Evolutionary conservation across 495 filamentous ascomycete species (phyloP).

Genomic region (Neurospora pannonica): DNA sequence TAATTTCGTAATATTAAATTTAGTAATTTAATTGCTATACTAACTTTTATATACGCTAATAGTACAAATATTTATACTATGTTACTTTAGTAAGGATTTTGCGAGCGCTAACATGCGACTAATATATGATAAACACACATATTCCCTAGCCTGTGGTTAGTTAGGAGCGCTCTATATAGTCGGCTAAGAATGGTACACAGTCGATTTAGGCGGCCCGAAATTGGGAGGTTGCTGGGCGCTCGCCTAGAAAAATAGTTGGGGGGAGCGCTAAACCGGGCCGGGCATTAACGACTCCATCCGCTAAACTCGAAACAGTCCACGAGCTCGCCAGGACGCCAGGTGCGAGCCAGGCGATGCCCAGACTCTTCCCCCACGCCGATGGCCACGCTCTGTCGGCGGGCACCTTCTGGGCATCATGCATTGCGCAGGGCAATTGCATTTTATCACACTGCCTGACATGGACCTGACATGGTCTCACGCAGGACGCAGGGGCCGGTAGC

Average conservation of each 20-base stretch:
- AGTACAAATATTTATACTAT: too few species aligned
- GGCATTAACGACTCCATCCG: background rate
- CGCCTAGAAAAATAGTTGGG: background rate
- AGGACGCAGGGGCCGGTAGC: background rate
- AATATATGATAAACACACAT: too few species aligned
- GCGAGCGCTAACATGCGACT: too few species aligned
- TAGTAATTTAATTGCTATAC: too few species aligned
- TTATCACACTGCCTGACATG: background rate
- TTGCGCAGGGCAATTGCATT: background rate
- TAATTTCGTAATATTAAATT: too few species aligned
- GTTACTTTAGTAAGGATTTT: too few species aligned
- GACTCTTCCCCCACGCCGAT: background rate
- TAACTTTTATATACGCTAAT: too few species aligned
- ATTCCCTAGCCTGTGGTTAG: too few species aligned
- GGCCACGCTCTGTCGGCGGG: background rate
- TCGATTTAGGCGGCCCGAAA: too few species aligned
- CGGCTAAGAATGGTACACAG: too few species aligned
- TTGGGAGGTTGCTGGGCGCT: background rate
- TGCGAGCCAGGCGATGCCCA: background rate
- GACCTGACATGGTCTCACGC: background rate
- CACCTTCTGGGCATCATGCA: background rate
- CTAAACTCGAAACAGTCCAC: background rate
- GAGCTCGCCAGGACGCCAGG: background rate
- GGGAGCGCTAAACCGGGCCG: background rate
- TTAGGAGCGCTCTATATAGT: too few species aligned